Base-by-base conservation (phyloP, 257 asterid species). In the Scutellaria barbata region DNA sequence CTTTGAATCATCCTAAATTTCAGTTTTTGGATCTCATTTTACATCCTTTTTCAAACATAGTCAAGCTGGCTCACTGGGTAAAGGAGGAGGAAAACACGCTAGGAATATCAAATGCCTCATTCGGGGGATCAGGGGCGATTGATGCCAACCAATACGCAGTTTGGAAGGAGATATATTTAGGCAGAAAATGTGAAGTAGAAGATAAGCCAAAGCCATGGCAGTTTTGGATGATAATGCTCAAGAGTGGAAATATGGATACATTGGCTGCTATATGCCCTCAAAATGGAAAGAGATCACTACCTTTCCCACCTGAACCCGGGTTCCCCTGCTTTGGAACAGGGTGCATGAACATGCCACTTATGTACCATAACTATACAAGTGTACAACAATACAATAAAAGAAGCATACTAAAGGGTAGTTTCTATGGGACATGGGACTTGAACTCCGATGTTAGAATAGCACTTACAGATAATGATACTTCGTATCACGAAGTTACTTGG, bases 231-330 rank as follows among this genome's bases (percentile, higher is more conserved):
- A 74, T 83, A 54, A 87, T 83, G 90, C 77, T 85, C 35, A 87
- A 87, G 84, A 87, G 80, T 80, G 88, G 93, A 6, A 87, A 85
- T 63, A 81, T 85, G 87, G 92, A 87, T 46, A 85, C 88, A 39
- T 69, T n/a, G 17, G 87, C 92, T 7, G 86, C 86, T 41, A 66
- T 22, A 47, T 87, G 90, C 71, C 90, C 90, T 0, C 71, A 73
- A 63, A 84, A 87, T 8, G 90, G 93, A 8, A 69, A 69, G 25
- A 85, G 79, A 66, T 46, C 80, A 7, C 47, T 25, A 2, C 89
- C 89, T 39, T 87, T 73, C 45, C 66, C 73, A 7, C 85, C 87
- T 1, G 66, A 71, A 35, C 43, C 63, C 1, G 71, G 75, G 47
- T 87, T 87, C 72, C 90, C 89, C 10, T 87, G 93, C 77, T 85